Conservation (phyloP, 2,329 filamentous ascomycete species). For the Diaporthe australafricana region DNA sequence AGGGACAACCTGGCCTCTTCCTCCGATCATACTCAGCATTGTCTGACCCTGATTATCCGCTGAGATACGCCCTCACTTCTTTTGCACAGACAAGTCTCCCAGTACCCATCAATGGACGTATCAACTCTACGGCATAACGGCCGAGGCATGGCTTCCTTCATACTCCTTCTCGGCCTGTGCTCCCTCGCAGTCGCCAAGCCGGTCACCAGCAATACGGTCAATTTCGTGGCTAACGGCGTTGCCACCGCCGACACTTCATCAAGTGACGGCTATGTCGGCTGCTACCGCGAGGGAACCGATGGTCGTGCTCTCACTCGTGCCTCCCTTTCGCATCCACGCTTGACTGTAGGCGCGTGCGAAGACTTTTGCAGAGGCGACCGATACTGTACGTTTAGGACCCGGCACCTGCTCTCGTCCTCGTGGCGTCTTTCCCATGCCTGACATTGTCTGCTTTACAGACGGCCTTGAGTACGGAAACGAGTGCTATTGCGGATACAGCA, state of each 20-base stretch:
- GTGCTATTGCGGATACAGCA: conserved; percentile 47
- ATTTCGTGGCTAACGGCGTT: conserved; percentile 42
- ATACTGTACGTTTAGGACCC: conserved; percentile 43
- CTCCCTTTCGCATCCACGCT: conserved; percentile 33
- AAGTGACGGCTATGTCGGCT: background rate
- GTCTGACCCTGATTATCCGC: background rate
- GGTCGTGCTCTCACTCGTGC: conserved; percentile 16
- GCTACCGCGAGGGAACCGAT: background rate
- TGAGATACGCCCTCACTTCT: background rate
- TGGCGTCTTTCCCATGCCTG: background rate
- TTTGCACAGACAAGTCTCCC: background rate
- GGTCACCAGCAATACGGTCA: conserved; percentile 39
- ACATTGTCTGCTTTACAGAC: background rate
- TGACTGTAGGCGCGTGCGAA: conserved; percentile 54
- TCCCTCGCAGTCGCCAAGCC: conserved; percentile 5
- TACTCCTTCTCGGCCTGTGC: conserved; percentile 36
- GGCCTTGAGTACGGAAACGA: conserved; percentile 48
- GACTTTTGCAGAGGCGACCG: conserved; percentile 46
- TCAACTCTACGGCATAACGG: background rate
- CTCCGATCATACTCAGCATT: background rate
- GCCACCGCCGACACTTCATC: background rate
- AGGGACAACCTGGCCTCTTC: background rate
- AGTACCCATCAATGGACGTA: background rate
- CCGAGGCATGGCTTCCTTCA: background rate
- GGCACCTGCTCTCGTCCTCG: conserved; percentile 38